A percentile compares a stretch with the other conserved stretches of the same genome.
Evolutionary conservation across 257 asterid species (phyloP).

Genomic region (Solanum pimpinellifolium): DNA sequence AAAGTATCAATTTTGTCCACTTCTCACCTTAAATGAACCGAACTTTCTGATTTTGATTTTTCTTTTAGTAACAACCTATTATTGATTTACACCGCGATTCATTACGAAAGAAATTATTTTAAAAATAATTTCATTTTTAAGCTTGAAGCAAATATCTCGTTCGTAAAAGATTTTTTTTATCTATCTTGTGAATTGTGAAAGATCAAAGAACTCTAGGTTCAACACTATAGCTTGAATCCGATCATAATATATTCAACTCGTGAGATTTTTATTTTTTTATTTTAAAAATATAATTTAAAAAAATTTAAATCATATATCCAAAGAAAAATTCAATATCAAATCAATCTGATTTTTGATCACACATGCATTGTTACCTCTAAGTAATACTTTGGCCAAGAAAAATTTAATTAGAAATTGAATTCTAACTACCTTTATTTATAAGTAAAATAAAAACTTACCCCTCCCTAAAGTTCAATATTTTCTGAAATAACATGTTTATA

Average conservation of each 20-base stretch:
- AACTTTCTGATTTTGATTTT: not conserved
- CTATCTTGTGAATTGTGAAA: not conserved
- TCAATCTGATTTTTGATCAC: not conserved
- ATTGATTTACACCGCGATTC: not conserved
- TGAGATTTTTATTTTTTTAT: too few relatives aligned
- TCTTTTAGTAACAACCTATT: not conserved
- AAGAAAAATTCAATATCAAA: too few relatives aligned
- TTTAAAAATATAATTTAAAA: not conserved
- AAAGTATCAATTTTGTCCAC: not conserved
- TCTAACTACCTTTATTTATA: not conserved
- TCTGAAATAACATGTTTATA: not conserved
- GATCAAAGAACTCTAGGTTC: not conserved
- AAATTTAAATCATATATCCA: rapidly evolving
- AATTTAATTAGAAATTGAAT: too few relatives aligned
- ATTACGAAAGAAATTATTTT: not conserved
- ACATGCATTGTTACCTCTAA: not conserved
- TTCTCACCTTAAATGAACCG: not conserved
- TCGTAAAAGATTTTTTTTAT: not conserved
- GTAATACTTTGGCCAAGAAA: not conserved
- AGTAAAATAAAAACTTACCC: not conserved
- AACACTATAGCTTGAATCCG: too few relatives aligned
- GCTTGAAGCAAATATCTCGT: not conserved
- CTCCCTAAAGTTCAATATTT: not conserved
- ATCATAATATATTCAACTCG: too few relatives aligned
- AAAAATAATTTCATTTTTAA: not conserved